Conservation (phyloP, 257 asterid species). For the Solanum lignicaule region DNA sequence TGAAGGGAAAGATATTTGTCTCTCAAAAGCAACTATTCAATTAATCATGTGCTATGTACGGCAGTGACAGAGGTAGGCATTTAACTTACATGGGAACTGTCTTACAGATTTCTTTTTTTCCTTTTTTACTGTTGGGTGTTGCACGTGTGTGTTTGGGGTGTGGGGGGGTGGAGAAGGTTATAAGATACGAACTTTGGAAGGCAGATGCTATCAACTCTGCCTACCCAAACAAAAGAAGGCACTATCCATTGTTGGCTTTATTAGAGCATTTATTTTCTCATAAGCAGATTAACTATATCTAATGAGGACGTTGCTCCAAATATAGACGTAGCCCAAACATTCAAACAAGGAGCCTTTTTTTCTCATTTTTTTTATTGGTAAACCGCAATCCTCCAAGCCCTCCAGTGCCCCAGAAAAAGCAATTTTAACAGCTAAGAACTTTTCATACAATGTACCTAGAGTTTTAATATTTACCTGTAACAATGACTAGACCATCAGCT, state of each 20-base stretch:
- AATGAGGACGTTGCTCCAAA: not conserved
- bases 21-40: not conserved
- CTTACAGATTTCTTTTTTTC: not conserved
- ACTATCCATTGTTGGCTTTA: not conserved
- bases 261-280: not conserved
- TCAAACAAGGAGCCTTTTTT: not conserved
- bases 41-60: not conserved
- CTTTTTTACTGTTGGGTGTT: not conserved
- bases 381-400: not conserved
- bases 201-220: not conserved
- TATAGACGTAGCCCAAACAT: not conserved
- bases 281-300: not conserved
- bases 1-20: not conserved
- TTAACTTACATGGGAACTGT: not conserved
- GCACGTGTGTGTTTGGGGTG: not conserved
- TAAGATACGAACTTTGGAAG: not conserved
- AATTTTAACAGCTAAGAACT: not conserved
- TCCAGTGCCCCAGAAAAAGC: not conserved
- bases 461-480: constrained; percentile 43
- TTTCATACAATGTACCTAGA: not conserved
- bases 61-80: not conserved
- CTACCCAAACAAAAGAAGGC: not conserved
- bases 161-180: not conserved
- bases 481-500: constrained; percentile 65
- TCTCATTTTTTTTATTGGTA: not conserved